Base-by-base conservation (phyloP, 2,329 filamentous ascomycete genomes). In the Colletotrichum sp. region DNA sequence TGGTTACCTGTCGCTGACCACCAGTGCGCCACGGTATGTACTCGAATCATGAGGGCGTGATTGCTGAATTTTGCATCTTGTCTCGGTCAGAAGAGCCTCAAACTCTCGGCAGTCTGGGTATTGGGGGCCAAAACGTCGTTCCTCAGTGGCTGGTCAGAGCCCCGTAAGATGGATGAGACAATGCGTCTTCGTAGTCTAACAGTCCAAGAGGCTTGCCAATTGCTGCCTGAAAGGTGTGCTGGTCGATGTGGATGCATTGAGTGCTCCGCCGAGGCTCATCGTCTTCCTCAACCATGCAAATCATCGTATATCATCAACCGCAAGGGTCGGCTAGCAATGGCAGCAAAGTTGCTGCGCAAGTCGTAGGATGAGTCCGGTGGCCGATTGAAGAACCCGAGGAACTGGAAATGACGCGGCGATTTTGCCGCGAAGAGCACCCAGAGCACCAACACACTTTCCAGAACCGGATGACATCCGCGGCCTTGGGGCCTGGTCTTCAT, bases 401-500 rank as follows among this genome's bases (percentile, higher is more conserved):
- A 43, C 36, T 77, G 76, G 73, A 61, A 58, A 70, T 63, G 60
- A 52, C 63, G 57, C 66, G 48, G 60, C n/a, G 70, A 34, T 73
- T 71, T 76, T 77, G 70, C 76, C 69, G 74, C 76, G 66, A 74
- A 26, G 55, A 73, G 65, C 32, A 68, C 66, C 52, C 43, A 71
- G 38, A 66, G 74, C 69, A 68, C 74, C 69, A 74, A 76, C 66
- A 52, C 28, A 75, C 43, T 74, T 67, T 67, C 66, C 68, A 12
- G n/a, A 77, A 74, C n/a, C 60, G 61, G 74, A 52, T 21, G 24
- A 38, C 64, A 74, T 67, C 55, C 74, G 70, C 72, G 67, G 43
- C 52, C 57, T 55, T 43, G 36, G 64, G n/a, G 24, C 34, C 57
- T 34, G 9, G n/a, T 24, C 36, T 61, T 63, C 66, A 67, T 74